These are phyloP conservation scores for Ganoderma lingzhi DNA, from an alignment of 1,284 basidiomycete species.

Conservation along the genomic window DNA sequence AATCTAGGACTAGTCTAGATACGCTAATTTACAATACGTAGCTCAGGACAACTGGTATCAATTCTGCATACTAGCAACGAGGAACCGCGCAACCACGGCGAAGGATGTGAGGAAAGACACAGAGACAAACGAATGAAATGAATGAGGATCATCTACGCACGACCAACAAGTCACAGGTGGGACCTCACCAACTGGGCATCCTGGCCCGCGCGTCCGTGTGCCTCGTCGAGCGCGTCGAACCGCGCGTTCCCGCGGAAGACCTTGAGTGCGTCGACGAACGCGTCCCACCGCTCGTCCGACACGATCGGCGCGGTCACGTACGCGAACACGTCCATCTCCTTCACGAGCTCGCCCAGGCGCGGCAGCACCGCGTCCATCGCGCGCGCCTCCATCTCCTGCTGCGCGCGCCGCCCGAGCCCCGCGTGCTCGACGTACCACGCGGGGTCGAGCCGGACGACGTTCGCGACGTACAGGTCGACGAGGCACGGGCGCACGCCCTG, in stretches of 20 bases:
- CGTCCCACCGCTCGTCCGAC: constrained; percentile 44
- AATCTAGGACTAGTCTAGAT: background rate
- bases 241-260: constrained; percentile 34
- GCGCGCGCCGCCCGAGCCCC: constrained; percentile 34
- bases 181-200: constrained; percentile 35
- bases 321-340: constrained; percentile 42
- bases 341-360: constrained; percentile 40
- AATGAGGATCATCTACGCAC: background rate
- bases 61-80: constrained; percentile 6
- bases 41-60: constrained; percentile 12
- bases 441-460: constrained; percentile 44
- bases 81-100: background rate
- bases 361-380: constrained; percentile 43
- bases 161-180: constrained; percentile 29
- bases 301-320: constrained; percentile 48
- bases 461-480: constrained; percentile 46
- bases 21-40: constrained; percentile 16
- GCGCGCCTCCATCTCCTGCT: constrained; percentile 37
- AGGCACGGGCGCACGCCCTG: constrained; percentile 40
- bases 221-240: constrained; percentile 25
- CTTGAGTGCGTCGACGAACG: constrained; percentile 38
- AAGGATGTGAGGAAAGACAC: too few species aligned
- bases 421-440: constrained; percentile 51
- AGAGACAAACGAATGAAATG: background rate
- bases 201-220: constrained; percentile 19